Conservation (phyloP, 2,329 filamentous ascomycete genomes). For the Fusarium subglutinans region DNA sequence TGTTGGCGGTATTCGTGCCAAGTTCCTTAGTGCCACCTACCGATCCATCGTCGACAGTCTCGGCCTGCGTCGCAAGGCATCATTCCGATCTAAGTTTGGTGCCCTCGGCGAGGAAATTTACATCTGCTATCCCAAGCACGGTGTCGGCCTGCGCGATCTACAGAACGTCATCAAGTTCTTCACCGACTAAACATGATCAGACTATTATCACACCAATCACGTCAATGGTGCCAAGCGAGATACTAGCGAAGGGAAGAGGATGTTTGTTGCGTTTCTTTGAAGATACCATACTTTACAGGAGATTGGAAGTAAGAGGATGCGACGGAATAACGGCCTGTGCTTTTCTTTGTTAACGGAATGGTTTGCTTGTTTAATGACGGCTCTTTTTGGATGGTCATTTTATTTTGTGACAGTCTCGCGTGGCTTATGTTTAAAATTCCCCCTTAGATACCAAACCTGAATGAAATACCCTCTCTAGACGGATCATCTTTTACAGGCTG, state of each 20-base stretch:
- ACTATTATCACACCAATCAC: not conserved
- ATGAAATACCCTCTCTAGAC: constrained; percentile 35
- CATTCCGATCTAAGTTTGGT: constrained; percentile 92
- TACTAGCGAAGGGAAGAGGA: not conserved
- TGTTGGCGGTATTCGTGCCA: constrained; percentile 80
- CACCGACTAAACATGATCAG: constrained; percentile 66
- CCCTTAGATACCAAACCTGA: constrained; percentile 36
- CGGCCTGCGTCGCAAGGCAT: constrained; percentile 82
- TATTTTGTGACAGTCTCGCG: constrained; percentile 6
- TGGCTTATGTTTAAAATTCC: constrained; percentile 26
- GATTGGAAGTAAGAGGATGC: constrained; percentile 6
- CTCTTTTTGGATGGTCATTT: constrained; percentile 12
- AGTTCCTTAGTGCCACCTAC: constrained; percentile 85
- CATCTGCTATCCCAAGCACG: constrained; percentile 89
- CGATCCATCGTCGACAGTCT: constrained; percentile 83
- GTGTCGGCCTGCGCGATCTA: constrained; percentile 82
- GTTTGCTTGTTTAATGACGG: not conserved
- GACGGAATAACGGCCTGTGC: constrained; percentile 22
- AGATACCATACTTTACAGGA: constrained; percentile 29
- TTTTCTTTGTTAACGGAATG: not conserved
- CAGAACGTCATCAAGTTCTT: constrained; percentile 92
- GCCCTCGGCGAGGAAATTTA: constrained; percentile 85
- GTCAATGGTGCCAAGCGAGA: not conserved
- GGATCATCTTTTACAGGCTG: constrained; percentile 15
- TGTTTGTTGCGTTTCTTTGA: constrained; percentile 7